These are phyloP conservation scores for Auriscalpium microsporum DNA, from an alignment of 768 basidiomycete genomes.

Conservation along the genomic window DNA sequence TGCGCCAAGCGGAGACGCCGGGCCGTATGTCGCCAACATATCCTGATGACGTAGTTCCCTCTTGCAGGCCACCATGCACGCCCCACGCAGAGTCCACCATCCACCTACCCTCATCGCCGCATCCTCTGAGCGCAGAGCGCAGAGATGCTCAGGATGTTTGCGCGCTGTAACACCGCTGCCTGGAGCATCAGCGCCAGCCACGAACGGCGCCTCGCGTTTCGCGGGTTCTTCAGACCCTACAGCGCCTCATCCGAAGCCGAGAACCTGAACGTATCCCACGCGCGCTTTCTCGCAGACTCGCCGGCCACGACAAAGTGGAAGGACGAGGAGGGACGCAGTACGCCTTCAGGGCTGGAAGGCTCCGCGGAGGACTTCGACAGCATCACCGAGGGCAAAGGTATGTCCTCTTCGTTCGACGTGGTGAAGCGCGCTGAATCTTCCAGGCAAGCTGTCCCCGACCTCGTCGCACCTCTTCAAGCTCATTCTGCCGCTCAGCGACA, in stretches of 20 bases:
- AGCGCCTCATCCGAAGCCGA: conserved; percentile 11
- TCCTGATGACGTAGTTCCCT: no score
- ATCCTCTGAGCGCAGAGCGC: no score
- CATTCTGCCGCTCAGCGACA: conserved; percentile 40
- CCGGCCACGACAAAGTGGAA: conserved; percentile 28
- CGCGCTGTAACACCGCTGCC: no score
- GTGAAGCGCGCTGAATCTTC: not conserved
- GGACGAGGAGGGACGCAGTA: not conserved
- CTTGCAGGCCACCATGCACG: no score
- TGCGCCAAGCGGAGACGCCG: no score
- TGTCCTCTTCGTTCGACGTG: conserved; percentile 4
- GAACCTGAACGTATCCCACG: conserved; percentile 32
- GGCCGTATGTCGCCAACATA: no score
- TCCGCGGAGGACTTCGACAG: conserved; percentile 17
- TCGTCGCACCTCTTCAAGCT: conserved; percentile 60
- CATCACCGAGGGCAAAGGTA: conserved; percentile 28
- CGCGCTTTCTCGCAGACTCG: conserved; percentile 37
- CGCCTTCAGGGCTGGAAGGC: conserved; percentile 5
- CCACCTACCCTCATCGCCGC: no score
- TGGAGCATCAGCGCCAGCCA: no score
- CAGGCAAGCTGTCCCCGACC: conserved; percentile 55
- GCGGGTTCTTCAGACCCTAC: no score
- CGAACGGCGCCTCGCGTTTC: no score
- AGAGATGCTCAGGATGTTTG: no score
- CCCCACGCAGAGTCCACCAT: no score